Conservation (phyloP, 495 filamentous ascomycete species). For the Melanomma pulvis-pyrius region DNA sequence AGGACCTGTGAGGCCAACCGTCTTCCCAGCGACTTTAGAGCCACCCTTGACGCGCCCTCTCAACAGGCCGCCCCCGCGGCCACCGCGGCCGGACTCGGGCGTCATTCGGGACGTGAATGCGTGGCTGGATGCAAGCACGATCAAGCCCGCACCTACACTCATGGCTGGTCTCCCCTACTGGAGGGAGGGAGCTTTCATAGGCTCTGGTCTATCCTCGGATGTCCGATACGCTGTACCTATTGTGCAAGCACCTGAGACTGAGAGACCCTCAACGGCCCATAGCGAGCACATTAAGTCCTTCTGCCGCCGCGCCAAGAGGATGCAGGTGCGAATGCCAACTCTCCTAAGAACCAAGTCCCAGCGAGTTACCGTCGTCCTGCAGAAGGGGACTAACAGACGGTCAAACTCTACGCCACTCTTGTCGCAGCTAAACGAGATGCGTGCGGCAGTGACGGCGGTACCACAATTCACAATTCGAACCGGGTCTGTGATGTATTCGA, state of each 20-base stretch:
- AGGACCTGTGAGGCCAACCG: neutral
- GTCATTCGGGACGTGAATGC: conserved; percentile 34
- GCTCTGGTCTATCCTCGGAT: neutral
- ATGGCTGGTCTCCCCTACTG: conserved; percentile 35
- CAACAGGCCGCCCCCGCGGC: conserved; percentile 24
- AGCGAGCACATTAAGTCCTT: conserved; percentile 24
- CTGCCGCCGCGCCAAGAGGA: conserved; percentile 26
- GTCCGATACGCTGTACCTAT: conserved; percentile 33
- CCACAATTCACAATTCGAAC: neutral
- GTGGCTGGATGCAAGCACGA: conserved; percentile 32
- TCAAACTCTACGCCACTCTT: conserved; percentile 32
- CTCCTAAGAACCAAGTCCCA: conserved; percentile 17
- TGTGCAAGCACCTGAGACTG: neutral
- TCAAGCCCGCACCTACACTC: conserved; percentile 22
- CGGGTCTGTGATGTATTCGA: neutral
- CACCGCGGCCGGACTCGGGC: conserved; percentile 24
- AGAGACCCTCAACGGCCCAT: conserved; percentile 1
- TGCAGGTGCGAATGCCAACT: conserved; percentile 32
- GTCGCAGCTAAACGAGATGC: neutral
- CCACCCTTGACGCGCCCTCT: conserved; percentile 3
- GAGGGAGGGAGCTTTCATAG: conserved; percentile 10
- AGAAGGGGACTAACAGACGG: conserved; percentile 3
- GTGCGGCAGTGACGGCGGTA: neutral
- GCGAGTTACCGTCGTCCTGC: conserved; percentile 4
- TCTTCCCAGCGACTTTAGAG: neutral